Evolutionary conservation across 2,329 filamentous ascomycete species (phyloP).

Genomic region (Sporothrix dimorphospora): DNA sequence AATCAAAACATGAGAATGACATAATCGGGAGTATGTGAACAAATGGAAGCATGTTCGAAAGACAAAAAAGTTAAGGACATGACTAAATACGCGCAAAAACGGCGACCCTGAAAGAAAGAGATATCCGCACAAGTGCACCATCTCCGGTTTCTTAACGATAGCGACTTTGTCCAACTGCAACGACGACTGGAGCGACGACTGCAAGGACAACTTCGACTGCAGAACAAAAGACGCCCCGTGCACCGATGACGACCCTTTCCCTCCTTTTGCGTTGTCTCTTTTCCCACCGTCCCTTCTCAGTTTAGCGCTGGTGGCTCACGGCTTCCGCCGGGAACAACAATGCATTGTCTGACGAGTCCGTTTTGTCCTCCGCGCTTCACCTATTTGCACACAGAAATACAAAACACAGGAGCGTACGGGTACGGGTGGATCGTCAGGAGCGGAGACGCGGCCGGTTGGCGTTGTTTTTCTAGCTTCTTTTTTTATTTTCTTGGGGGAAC

Average conservation of each 20-base stretch:
- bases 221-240: not conserved
- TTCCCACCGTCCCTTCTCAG: not conserved
- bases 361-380: not conserved
- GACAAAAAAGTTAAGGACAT: not conserved
- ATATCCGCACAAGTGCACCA: too few relatives aligned
- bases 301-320: not conserved
- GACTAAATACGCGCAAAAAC: not conserved
- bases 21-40: too few relatives aligned
- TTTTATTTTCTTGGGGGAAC: not conserved
- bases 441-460: conserved; percentile 10
- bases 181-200: not conserved
- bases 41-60: too few relatives aligned
- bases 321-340: conserved; percentile 15
- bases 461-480: not conserved
- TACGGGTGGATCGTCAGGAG: not conserved
- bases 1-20: too few relatives aligned
- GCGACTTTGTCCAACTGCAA: not conserved
- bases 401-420: too few relatives aligned
- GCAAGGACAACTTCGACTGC: not conserved
- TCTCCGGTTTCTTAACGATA: too few relatives aligned
- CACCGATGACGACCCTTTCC: not conserved
- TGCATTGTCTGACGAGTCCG: not conserved
- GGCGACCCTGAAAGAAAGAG: too few relatives aligned
- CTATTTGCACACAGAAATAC: not conserved
- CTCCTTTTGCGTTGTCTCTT: not conserved